phyloP scores from a whole-genome alignment of 805 yeast genomes.

The Wickerhamiella slavikovae region DNA sequence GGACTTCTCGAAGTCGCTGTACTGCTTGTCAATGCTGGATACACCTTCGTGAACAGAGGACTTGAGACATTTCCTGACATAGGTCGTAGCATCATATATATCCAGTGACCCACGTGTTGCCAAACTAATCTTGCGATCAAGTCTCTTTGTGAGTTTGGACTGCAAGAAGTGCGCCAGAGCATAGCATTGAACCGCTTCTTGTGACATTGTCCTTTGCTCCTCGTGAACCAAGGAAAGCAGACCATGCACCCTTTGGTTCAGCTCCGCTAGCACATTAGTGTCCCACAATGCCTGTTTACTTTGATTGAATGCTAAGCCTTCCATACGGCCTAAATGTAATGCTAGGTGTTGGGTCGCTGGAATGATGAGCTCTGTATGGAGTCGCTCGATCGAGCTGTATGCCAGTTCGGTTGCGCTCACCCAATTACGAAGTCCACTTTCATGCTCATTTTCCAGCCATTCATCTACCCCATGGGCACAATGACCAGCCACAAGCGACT shows the following conservation, averaged over 20 bases:
- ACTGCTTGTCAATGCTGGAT: no score
- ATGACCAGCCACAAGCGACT: slow-evolving; percentile 1
- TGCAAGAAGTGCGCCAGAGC: slow-evolving; percentile 2
- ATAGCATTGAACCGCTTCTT: background rate
- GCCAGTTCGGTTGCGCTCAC: slow-evolving; percentile 5
- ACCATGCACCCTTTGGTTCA: background rate
- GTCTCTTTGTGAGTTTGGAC: background rate
- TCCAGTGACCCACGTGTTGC: no score
- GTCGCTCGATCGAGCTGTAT: slow-evolving; percentile 3
- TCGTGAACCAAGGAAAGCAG: slow-evolving; percentile 1
- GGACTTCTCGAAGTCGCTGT: no score
- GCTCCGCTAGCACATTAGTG: background rate
- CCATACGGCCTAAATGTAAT: no score
- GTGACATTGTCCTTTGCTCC: background rate
- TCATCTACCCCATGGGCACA: background rate
- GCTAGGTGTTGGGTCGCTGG: slow-evolving; percentile 1
- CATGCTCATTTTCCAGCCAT: slow-evolving; percentile 11
- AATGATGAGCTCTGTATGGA: slow-evolving; percentile 1
- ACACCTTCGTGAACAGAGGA: no score
- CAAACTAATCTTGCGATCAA: no score
- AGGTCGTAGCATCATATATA: no score
- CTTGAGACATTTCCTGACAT: no score
- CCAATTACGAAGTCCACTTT: slow-evolving; percentile 12
- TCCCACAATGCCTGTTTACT: no score
- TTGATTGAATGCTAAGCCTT: no score